phyloP scores from a whole-genome alignment of 257 asterid species.

The Plantago major region DNA sequence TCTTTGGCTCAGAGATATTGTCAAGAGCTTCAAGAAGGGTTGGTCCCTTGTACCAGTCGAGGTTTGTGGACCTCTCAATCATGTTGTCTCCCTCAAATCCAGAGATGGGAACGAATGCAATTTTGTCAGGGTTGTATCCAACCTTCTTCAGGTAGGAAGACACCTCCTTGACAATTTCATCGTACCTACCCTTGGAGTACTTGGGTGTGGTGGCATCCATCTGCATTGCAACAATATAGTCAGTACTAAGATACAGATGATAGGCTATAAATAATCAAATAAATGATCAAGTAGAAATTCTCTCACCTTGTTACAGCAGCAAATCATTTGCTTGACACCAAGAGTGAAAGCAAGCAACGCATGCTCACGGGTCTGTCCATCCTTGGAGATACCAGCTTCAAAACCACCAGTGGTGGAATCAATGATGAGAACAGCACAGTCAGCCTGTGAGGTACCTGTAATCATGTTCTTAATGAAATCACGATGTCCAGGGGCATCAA shows the following conservation, averaged over 20 bases:
- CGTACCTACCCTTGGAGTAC: constrained; percentile 60
- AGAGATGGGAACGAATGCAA: constrained; percentile 20
- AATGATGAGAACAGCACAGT: constrained; percentile 52
- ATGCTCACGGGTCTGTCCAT: constrained; percentile 63
- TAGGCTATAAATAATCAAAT: no score
- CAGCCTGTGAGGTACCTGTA: constrained; percentile 12
- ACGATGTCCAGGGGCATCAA: constrained; percentile 9
- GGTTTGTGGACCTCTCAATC: constrained; percentile 24
- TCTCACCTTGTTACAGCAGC: constrained; percentile 11
- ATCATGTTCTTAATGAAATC: constrained; percentile 14
- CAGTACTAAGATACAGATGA: background rate
- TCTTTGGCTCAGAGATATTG: constrained; percentile 19
- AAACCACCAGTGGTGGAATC: constrained; percentile 68
- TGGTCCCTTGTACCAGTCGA: constrained; percentile 24
- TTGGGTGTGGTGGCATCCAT: constrained; percentile 70
- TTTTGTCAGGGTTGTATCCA: constrained; percentile 49
- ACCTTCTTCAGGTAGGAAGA: constrained; percentile 68
- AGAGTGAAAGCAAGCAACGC: constrained; percentile 59
- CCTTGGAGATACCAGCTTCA: constrained; percentile 67
- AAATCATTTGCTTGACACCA: constrained; percentile 43
- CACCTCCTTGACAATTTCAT: constrained; percentile 64
- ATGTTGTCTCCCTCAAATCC: constrained; percentile 26
- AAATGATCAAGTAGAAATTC: background rate
- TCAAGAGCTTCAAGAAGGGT: constrained; percentile 24
- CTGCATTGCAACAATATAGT: background rate